These are phyloP conservation scores for Rhizophagus clarus DNA, from an alignment of 192 early-diverging fungal species.

Conservation along the genomic window DNA sequence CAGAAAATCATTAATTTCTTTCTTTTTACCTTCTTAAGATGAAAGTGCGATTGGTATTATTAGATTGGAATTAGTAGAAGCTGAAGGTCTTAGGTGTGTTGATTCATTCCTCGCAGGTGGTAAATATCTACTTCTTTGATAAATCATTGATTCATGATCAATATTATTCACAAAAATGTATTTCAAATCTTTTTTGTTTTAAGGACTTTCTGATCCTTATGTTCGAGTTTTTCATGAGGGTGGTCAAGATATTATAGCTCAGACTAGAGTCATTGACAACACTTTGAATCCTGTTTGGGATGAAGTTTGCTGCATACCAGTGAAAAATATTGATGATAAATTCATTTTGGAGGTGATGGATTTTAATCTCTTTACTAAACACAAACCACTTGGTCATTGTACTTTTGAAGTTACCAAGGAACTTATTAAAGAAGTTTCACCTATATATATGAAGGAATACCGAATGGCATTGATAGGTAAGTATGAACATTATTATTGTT, in stretches of 20 bases:
- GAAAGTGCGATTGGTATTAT: conserved; percentile 19
- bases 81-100: background rate
- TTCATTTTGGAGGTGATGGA: conserved; percentile 86
- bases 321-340: conserved; percentile 72
- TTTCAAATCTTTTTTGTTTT: too few species aligned
- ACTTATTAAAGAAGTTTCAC: conserved; percentile 56
- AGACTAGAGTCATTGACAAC: conserved; percentile 80
- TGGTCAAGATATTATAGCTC: conserved; percentile 54
- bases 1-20: background rate
- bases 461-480: conserved; percentile 38
- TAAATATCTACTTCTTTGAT: conserved; percentile 9
- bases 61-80: conserved; percentile 19
- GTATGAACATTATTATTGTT: background rate
- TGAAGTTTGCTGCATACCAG: conserved; percentile 84
- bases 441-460: conserved; percentile 36
- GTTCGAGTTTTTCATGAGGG: conserved; percentile 54
- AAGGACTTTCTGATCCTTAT: conserved; percentile 95
- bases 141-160: too few species aligned
- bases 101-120: conserved; percentile 1
- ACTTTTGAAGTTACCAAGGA: conserved; percentile 60
- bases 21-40: background rate
- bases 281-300: conserved; percentile 90
- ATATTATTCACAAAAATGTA: too few species aligned
- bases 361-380: conserved; percentile 83
- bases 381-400: conserved; percentile 81